Conservation (phyloP, 2,329 filamentous ascomycete genomes). For the Ophiostoma sp. region DNA sequence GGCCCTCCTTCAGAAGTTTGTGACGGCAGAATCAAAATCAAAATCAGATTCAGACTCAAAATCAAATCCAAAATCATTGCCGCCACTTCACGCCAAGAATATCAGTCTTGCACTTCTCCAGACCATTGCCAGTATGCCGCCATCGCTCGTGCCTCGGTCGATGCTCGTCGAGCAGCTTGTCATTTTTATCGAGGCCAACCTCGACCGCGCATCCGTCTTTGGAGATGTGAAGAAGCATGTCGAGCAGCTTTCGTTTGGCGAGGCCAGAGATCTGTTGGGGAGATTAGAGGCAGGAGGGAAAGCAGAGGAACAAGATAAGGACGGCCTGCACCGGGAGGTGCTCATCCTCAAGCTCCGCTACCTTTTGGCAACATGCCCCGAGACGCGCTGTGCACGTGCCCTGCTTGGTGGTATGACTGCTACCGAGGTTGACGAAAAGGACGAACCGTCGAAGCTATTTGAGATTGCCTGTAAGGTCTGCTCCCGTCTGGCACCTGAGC, state of each 20-base stretch:
- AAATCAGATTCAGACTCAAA: too few relatives aligned
- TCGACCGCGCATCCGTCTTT: conserved; percentile 37
- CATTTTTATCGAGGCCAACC: conserved; percentile 34
- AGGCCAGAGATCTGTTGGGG: conserved; percentile 39
- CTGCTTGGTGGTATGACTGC: background rate
- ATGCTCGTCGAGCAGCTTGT: conserved; percentile 34
- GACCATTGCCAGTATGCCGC: conserved; percentile 32
- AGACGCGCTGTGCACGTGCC: conserved; percentile 27
- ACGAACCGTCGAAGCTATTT: background rate
- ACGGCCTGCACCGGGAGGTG: conserved; percentile 24
- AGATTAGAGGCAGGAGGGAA: conserved; percentile 3
- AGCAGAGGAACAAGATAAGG: background rate
- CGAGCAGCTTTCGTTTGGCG: conserved; percentile 39
- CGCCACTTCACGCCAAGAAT: conserved; percentile 36
- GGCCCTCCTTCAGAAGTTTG: conserved; percentile 30
- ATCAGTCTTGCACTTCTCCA: conserved; percentile 35
- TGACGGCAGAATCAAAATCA: conserved; percentile 29
- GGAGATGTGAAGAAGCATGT: conserved; percentile 45
- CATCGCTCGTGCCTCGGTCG: conserved; percentile 27
- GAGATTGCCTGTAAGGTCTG: conserved; percentile 29
- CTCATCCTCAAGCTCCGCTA: conserved; percentile 44
- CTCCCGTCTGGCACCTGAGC: background rate
- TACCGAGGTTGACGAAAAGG: background rate
- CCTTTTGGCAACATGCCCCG: conserved; percentile 39
- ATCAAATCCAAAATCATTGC: conserved; percentile 19